phyloP scores from a whole-genome alignment of 2,329 filamentous ascomycete genomes.

The Diaporthe humulicola region DNA sequence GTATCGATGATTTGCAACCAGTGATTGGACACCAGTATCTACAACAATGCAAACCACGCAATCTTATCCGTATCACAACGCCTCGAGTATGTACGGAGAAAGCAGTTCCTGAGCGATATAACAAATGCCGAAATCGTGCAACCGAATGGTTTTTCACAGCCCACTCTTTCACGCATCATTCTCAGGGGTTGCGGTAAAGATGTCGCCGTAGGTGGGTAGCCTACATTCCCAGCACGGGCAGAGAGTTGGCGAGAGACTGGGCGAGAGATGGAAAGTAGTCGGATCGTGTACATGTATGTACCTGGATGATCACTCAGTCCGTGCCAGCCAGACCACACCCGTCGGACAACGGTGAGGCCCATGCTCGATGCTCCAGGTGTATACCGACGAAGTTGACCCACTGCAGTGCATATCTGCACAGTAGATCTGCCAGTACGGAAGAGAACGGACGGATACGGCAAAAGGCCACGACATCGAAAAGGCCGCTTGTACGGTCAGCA shows the following conservation, averaged over 20 bases:
- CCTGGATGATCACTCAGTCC: not conserved
- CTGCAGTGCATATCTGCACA: not conserved
- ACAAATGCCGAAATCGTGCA: not conserved
- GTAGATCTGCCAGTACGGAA: not conserved
- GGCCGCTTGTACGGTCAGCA: not conserved
- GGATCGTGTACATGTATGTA: not conserved
- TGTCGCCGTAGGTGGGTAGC: no score
- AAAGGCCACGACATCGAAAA: not conserved
- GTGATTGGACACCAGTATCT: not conserved
- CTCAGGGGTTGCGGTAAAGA: not conserved
- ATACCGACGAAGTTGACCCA: slow-evolving; percentile 12
- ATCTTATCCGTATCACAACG: not conserved
- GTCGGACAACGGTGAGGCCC: not conserved
- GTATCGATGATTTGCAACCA: not conserved
- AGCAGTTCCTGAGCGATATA: not conserved
- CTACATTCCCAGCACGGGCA: not conserved
- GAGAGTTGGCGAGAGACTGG: not conserved
- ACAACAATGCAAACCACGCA: not conserved
- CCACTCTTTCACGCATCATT: no score
- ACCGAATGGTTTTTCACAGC: not conserved
- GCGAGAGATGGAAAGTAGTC: not conserved
- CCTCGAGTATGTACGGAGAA: not conserved
- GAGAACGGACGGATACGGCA: not conserved
- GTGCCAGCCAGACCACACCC: not conserved
- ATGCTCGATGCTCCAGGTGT: not conserved